phyloP scores from a whole-genome alignment of 108 stramenopile species.

The Stephanodiscus minutulus region DNA sequence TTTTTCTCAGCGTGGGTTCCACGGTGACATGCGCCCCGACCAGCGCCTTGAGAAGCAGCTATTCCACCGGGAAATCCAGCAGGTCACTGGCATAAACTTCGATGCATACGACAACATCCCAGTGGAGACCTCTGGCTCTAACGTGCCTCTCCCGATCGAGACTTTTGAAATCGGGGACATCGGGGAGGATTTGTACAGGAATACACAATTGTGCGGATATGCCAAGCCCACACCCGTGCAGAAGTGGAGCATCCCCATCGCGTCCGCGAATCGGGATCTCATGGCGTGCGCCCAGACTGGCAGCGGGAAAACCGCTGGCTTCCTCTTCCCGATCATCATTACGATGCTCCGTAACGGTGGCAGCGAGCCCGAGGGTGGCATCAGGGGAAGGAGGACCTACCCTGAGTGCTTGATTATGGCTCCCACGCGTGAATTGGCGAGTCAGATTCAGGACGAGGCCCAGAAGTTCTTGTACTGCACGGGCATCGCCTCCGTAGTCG shows the following conservation, averaged over 20 bases:
- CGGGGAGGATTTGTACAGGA: constrained; percentile 87
- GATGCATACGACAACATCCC: constrained; percentile 99
- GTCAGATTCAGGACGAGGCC: constrained; percentile 98
- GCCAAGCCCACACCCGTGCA: constrained; percentile 97
- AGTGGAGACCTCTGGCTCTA: constrained; percentile 89
- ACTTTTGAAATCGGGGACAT: constrained; percentile 85
- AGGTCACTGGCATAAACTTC: constrained; percentile 99
- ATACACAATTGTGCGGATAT: constrained; percentile 94
- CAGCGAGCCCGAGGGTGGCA: constrained; percentile 56
- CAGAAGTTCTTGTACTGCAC: constrained; percentile 95
- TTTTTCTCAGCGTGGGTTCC: constrained; percentile 62
- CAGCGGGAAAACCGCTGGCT: constrained; percentile 97
- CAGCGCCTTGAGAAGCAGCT: constrained; percentile 74
- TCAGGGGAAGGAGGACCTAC: constrained; percentile 60
- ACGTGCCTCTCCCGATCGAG: constrained; percentile 91
- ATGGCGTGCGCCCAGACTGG: constrained; percentile 95
- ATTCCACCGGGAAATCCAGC: constrained; percentile 76
- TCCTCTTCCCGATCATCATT: constrained; percentile 97
- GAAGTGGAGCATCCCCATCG: constrained; percentile 97
- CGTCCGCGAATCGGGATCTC: constrained; percentile 84
- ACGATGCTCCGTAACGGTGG: constrained; percentile 86
- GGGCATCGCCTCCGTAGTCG: constrained; percentile 91
- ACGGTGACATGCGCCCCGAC: constrained; percentile 83
- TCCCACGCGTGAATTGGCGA: constrained; percentile 97
- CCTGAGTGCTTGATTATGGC: constrained; percentile 92